Conservation (phyloP, 164 flowering plant species). For the Berberis thunbergii region DNA sequence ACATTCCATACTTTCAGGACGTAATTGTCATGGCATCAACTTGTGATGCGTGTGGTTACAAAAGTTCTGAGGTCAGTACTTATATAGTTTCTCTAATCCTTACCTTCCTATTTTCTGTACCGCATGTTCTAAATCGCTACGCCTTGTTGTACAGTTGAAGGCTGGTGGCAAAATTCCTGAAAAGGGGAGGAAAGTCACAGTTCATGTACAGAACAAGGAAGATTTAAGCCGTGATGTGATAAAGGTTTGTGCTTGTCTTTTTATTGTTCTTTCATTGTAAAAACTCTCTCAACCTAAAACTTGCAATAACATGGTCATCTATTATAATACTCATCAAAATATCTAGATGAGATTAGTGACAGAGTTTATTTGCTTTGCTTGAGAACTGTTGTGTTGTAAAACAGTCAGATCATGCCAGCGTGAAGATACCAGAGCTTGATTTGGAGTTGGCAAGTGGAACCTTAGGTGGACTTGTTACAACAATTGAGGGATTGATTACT, state of each 20-base stretch:
- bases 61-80: constrained; percentile 80
- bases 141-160: constrained; percentile 48
- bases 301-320: no score
- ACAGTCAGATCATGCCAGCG: constrained; percentile 94
- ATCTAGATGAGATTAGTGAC: no score
- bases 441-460: constrained; percentile 93
- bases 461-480: constrained; percentile 84
- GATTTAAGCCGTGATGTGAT: constrained; percentile 92
- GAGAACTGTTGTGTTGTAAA: constrained; percentile 2
- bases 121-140: background rate
- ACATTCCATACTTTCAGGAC: constrained; percentile 92
- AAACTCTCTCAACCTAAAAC: no score
- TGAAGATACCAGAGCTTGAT: constrained; percentile 71
- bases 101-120: background rate
- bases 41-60: constrained; percentile 90
- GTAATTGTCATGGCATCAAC: constrained; percentile 95
- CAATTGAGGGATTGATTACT: constrained; percentile 80
- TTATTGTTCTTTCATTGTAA: background rate
- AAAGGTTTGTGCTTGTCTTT: constrained; percentile 42
- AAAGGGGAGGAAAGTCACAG: constrained; percentile 65
- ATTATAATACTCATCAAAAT: no score
- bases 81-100: background rate
- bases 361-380: background rate
- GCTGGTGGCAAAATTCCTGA: constrained; percentile 81
- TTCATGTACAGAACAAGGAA: constrained; percentile 41